Evolutionary conservation across 257 asterid species (phyloP), one percentile per base, ranked within the genome.

Genomic region (Orobanche coerulescens): DNA sequence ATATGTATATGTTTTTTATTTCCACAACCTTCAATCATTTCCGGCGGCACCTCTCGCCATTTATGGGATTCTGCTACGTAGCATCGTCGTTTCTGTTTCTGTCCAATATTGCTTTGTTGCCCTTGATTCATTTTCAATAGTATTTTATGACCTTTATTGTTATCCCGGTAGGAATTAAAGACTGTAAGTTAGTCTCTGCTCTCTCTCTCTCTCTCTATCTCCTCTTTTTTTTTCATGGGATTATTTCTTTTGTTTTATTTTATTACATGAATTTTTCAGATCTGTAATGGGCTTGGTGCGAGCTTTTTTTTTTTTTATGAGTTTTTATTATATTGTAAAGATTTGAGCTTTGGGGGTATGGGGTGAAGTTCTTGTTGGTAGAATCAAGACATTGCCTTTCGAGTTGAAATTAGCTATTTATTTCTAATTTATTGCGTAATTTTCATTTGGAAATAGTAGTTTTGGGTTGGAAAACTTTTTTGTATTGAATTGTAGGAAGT

Each of bases 251-350:
- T 31, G 18, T 13, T 8, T 49, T 10, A 14, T 18, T 55, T 61
- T 39, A 34, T 12, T n/a, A 12, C 36, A 12, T n/a, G 69, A 47
- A 54, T 14, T 60, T 30, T 61, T 22, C 59, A 76, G 79, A 79
- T 79, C 81, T 75, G 77, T 58, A 56, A 59, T 54, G 65, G 60
- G 66, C 55, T 67, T 50, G 58, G 2, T 37, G 70, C 48, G 62
- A 60, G 68, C 66, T 69, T 44, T 69, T 60, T 25, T 6, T 18
- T 2, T 62, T 20, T 57, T 44, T 28, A 30, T 47, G 39, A 22
- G 13, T 34, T 52, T 47, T 62, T 25, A n/a, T 60, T 54, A 73
- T 39, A 20, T 18, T 55, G 58, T 36, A 42, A 54, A 64, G 68
- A 20, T 67, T 48, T 3, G 74, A 58, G 69, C 72, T 70, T 64